Base-by-base conservation (phyloP, 2,329 filamentous ascomycete species). In the Penicillium sp. region DNA sequence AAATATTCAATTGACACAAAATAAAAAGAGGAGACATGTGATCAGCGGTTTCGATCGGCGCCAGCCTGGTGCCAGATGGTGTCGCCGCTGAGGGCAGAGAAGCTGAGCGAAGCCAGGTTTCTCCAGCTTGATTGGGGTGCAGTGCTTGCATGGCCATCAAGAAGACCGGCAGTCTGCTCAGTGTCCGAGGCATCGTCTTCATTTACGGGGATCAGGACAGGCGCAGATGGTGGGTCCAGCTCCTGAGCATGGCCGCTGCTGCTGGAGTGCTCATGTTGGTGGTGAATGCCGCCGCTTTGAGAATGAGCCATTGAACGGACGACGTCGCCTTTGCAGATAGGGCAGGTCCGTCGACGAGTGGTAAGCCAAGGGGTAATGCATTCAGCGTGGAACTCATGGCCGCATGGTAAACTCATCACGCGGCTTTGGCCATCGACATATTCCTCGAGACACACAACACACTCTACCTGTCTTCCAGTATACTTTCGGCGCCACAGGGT, bases 291-390 rank as follows among this genome's bases (percentile, higher is more conserved):
- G 27, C 50, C 42, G 13, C 55, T 38, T 18, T 61, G 58, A n/a
- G 55, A 57, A 28, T 75, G 77, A 15, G 83, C 79, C 56, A 89
- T 65, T 1, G 74, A 76, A 38, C 74, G 70, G 13, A 98, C 92
- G 31, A 98, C 93, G 66, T 98, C 93, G 42, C 91, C 90, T 75
- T 98, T 98, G 75, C 93, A 98, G 53, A 98, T 97, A 0, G 93
- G 93, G 63, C 93, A 98, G n/a, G 93, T 98, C 55, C 93, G 86
- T 56, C 93, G 87, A 42, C 92, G 85, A 13, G 91, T 97, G 0
- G 92, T 96, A 45, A 98, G 77, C 93, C 93, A 98, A 1, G 93
- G 93, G 4, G 93, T 97, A 66, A 98, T 97, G 90, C 93, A 98
- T 67, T 95, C 90, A 25, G 80, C 92, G 70, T 98, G 93, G 71